These are phyloP conservation scores for Fusarium fracticaudum DNA, from an alignment of 2,329 filamentous ascomycete species.

Conservation along the genomic window DNA sequence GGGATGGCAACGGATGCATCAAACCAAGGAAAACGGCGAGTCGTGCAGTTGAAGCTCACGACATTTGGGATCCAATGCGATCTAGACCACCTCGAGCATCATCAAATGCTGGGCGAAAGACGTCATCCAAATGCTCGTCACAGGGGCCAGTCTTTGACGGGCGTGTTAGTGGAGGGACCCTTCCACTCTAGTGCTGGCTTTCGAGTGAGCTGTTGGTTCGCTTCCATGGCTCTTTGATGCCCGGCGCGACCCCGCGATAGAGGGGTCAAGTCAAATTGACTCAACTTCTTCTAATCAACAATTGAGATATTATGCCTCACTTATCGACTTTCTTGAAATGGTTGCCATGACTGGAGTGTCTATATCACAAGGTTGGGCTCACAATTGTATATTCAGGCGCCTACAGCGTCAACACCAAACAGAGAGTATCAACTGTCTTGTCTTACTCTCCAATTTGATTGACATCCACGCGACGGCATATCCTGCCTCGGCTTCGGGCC, in stretches of 20 bases:
- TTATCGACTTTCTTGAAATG: neutral
- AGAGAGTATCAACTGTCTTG: neutral
- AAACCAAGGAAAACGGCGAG: conserved; percentile 22
- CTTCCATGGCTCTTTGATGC: conserved; percentile 3
- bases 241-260: conserved; percentile 26
- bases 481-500: conserved; percentile 12
- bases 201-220: conserved; percentile 12
- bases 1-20: neutral
- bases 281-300: conserved; percentile 2
- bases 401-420: conserved; percentile 7
- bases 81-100: conserved; percentile 26
- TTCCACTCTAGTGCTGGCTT: conserved; percentile 2
- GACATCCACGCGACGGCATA: neutral
- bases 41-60: conserved; percentile 4
- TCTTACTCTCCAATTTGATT: conserved; percentile 22
- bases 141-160: conserved; percentile 3
- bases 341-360: conserved; percentile 6
- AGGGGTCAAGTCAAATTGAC: conserved; percentile 30
- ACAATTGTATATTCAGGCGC: neutral
- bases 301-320: conserved; percentile 29
- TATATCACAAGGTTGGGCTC: neutral
- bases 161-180: conserved; percentile 19
- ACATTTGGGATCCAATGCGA: conserved; percentile 9
- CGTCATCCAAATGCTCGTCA: conserved; percentile 29
- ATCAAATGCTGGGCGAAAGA: conserved; percentile 7